Base-by-base conservation (phyloP, 2,329 filamentous ascomycete species). In the Fusarium denticulatum region DNA sequence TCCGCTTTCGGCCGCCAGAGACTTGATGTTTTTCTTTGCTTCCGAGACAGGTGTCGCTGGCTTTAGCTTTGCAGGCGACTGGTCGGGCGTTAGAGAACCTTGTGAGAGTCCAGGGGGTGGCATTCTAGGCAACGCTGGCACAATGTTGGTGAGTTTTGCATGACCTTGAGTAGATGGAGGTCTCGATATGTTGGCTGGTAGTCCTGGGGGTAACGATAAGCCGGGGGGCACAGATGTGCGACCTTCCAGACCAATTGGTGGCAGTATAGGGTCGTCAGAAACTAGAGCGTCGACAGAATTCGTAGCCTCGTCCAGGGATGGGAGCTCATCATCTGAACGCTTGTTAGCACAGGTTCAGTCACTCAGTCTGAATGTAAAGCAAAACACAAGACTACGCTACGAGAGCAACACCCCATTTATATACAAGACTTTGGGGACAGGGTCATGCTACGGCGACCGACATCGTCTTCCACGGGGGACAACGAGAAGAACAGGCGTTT, bases 211-310 rank as follows among this genome's bases (percentile, higher is more conserved):
- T 43, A 74, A 71, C 20, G 74, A 67, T 42, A 82, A 72, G 13
- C 81, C 80, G 6, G 83, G 73, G 57, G 83, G 80, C 37, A 80
- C 74, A 47, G 80, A 69, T n/a, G 65, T 77, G 15, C 69, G 68
- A 26, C 61, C 69, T 22, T 72, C 71, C 46, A 67, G 14, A 34
- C 67, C 71, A 42, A 45, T 58, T 60, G 69, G 34, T 56, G 72
- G 64, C 14, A 67, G 53, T 28, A 68, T 71, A 34, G 73, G 76
- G 15, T 88, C 83, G 77, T 94, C 92, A 28, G 90, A 89, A 18
- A 94, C 91, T 8, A 94, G 83, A 7, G 90, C 90, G 79, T 93
- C 91, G 45, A 94, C 89, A n/a, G 88, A 91, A 47, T 86, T 85
- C 6, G 86, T 87, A 18, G 87, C 90, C 73, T 91, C 90, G 69